These are phyloP conservation scores for Starmerella vitae DNA, from an alignment of 805 yeast genomes.

Conservation along the genomic window DNA sequence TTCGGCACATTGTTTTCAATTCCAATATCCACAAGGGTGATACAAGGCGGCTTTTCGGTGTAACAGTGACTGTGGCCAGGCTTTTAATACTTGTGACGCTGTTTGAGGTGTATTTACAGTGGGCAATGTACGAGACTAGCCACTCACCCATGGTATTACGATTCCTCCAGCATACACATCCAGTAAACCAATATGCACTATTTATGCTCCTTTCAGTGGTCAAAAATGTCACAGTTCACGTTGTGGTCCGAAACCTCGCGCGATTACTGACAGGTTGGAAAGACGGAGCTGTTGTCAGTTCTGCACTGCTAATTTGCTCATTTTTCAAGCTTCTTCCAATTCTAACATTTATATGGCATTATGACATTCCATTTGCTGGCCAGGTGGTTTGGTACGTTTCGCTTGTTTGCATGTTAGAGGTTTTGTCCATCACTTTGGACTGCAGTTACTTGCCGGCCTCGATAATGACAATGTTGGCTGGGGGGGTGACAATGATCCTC, in stretches of 20 bases:
- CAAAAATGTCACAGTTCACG: slow-evolving; percentile 28
- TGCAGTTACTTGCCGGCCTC: slow-evolving; percentile 28
- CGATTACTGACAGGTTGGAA: slow-evolving; percentile 27
- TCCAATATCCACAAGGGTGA: too few species aligned
- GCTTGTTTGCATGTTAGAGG: slow-evolving; percentile 51
- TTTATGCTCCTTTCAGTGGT: slow-evolving; percentile 28
- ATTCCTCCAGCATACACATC: slow-evolving; percentile 24
- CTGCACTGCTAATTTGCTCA: slow-evolving; percentile 62
- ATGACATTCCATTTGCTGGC: slow-evolving; percentile 62
- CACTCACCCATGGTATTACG: slow-evolving; percentile 17
- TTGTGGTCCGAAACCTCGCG: slow-evolving; percentile 29
- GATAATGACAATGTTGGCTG: slow-evolving; percentile 19
- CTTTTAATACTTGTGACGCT: slow-evolving; percentile 46
- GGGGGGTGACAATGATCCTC: neutral
- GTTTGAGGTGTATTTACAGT: slow-evolving; percentile 77
- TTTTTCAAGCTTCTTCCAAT: slow-evolving; percentile 78
- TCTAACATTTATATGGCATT: slow-evolving; percentile 92
- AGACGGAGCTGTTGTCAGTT: slow-evolving; percentile 37
- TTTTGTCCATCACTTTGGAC: slow-evolving; percentile 35
- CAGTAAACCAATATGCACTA: slow-evolving; percentile 28
- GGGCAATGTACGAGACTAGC: slow-evolving; percentile 79
- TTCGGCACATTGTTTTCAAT: slow-evolving; percentile 72
- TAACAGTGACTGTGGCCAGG: slow-evolving; percentile 2
- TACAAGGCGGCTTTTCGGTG: slow-evolving; percentile 3
- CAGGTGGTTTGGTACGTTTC: slow-evolving; percentile 48